A percentile compares a stretch with the other conserved stretches of the same genome.
Evolutionary conservation across 345 rosid species (phyloP).

Genomic region (Boechera stricta): DNA sequence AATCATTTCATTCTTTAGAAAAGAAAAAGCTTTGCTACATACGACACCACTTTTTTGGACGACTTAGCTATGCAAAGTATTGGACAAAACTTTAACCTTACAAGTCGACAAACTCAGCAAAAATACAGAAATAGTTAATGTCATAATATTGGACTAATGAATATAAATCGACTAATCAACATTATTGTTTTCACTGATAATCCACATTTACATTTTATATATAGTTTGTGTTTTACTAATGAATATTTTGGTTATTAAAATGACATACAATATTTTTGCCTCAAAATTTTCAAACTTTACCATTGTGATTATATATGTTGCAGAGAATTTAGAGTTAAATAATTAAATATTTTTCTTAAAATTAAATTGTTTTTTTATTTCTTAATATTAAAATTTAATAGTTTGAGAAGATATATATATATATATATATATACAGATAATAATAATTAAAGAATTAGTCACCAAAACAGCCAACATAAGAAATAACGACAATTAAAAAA

Average conservation of each 20-base stretch:
- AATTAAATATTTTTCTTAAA: background rate
- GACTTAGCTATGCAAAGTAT: background rate
- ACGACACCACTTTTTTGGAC: conserved; percentile 5
- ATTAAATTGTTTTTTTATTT: too few relatives aligned
- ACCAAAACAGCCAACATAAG: background rate
- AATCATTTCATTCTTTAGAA: conserved; percentile 19
- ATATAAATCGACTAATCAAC: background rate
- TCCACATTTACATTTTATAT: background rate
- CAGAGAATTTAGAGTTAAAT: background rate
- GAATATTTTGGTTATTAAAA: background rate
- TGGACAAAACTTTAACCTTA: background rate
- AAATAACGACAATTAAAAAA: too few relatives aligned
- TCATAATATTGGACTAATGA: background rate
- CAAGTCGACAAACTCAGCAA: background rate
- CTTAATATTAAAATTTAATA: too few relatives aligned
- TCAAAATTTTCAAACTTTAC: too few relatives aligned
- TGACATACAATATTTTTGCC: too few relatives aligned
- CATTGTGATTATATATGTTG: too few relatives aligned
- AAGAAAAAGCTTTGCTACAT: conserved; percentile 33
- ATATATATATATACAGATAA: too few relatives aligned
- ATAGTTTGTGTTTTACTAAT: background rate
- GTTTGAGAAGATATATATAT: too few relatives aligned
- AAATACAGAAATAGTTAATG: background rate
- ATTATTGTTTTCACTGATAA: background rate
- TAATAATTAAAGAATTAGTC: background rate